Base-by-base conservation (phyloP, 2,329 filamentous ascomycete species). In the Ampelomyces quisqualis region DNA sequence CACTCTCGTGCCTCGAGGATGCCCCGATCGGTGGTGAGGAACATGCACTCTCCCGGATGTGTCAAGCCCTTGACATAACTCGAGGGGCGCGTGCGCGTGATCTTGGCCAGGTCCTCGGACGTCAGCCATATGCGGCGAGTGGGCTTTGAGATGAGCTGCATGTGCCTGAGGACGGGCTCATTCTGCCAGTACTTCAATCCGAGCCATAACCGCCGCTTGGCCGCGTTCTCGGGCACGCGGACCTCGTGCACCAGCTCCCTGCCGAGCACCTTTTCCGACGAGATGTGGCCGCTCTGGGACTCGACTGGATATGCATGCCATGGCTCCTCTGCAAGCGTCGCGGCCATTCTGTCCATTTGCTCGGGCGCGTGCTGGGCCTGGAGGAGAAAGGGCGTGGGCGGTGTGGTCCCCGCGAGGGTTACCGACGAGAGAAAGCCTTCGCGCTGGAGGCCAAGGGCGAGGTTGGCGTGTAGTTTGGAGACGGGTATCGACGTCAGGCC, bases 121-220 rank as follows among this genome's bases (percentile, higher is more conserved):
- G 81, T 76, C 47, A 88, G 75, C 55, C 78, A 85, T 64, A 94
- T 78, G 55, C 81, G 70, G 51, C 88, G 78, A 58, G 80, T 90
- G 7, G 89, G 86, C 69, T 84, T 91, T 60, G 80, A 85, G 45
- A 95, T 74, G 62, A 85, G 67, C 34, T 70, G 68, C 59, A 91
- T 77, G 51, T 80, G 77, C 48, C 75, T 76, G 53, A 96, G 71
- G 15, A 95, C 89, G 5, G 90, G 88, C 68, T 84, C 77, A 62
- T 86, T 86, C 55, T 90, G 82, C 80, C 81, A 88, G 78, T 95
- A 95, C 73, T 95, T 95, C 60, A 95, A 73, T 1, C 89, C 89
- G 9, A 96, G 71, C 90, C 90, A 96, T 53, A 96, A 73, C 45
- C 90, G 78, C 63, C 88, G 78, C 26, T 75, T 77, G 4, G 89